Evolutionary conservation across 495 filamentous ascomycete genomes (phyloP), one percentile per base, ranked within the genome.

Genomic region (Glonium stellatum): DNA sequence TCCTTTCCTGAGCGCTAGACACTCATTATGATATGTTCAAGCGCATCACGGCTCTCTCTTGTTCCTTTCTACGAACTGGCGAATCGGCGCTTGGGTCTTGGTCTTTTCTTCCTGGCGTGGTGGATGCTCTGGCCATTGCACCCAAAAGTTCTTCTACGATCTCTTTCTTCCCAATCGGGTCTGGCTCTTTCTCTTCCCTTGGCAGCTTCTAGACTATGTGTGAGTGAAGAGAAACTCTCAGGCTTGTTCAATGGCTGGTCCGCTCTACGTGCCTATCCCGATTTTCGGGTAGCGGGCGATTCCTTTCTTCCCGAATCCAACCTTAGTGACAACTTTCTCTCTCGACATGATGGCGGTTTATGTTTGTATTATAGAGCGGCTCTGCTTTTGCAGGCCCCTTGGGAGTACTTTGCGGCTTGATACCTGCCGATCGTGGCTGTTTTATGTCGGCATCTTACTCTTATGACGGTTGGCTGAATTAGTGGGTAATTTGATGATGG

Each of bases 71-170:
- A 19, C 58, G n/a, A 41, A 55, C 19, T 44, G 65, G 65, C 65
- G 65, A 67, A 67, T 67, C 27, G 65, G 65, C 65, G 65, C 58
- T 56, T 50, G 60, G 65, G 65, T 58, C 57, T 54, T 51, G 21
- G 25, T 42, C 47, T 9, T 36, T 51, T 49, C 35, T 53, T 25
- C 42, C 39, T 57, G 61, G 57, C 48, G 65, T 58, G 57, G 22
- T 41, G 60, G 57, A 21, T 25, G 59, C 44, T 55, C 51, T 55
- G 54, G 46, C 59, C 55, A 63, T 63, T 67, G 57, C 64, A 57
- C 55, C 56, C 61, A 63, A 67, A 67, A 67, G 61, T 64, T 57
- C 18, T 57, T 57, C 13, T 55, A n/a, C 52, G n/a, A 23, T 42
- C 52, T 37, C 36, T 39, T 57, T 54, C 53, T 37, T 59, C 27